A percentile compares a stretch with the other conserved stretches of the same genome.
Evolutionary conservation across 2,329 filamentous ascomycete species (phyloP).

Genomic region (Aspergillus versicolor): DNA sequence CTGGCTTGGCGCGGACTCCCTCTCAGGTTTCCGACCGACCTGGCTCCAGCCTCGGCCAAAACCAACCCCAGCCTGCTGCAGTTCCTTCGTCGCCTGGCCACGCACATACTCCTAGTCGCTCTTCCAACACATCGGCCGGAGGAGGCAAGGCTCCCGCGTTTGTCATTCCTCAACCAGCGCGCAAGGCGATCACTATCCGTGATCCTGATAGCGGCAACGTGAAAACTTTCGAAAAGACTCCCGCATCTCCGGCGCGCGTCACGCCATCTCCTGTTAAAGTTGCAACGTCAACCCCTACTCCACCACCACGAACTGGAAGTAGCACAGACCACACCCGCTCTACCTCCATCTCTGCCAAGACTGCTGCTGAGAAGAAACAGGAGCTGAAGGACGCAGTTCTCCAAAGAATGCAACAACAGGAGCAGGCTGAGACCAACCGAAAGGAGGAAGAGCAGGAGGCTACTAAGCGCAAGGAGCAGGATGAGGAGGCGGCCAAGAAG

Average conservation of each 20-base stretch:
- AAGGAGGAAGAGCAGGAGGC: conserved; percentile 50
- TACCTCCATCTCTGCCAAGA: conserved; percentile 71
- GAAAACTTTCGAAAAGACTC: conserved; percentile 67
- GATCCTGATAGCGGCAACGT: conserved; percentile 76
- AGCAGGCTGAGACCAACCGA: conserved; percentile 52
- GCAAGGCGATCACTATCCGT: conserved; percentile 79
- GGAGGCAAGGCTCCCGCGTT: conserved; percentile 61
- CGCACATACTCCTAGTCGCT: conserved; percentile 54
- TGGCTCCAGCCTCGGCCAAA: conserved; percentile 60
- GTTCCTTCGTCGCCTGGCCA: conserved; percentile 51
- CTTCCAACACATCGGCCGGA: conserved; percentile 57
- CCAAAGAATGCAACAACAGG: conserved; percentile 59
- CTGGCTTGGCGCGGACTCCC: conserved; percentile 76
- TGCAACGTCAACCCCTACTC: conserved; percentile 73
- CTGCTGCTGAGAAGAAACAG: conserved; percentile 76
- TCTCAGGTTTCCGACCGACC: conserved; percentile 75
- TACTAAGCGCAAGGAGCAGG: conserved; percentile 30
- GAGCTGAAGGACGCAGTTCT: conserved; percentile 62
- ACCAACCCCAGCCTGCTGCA: conserved; percentile 48
- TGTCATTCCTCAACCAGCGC: conserved; percentile 64
- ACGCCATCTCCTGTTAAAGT: conserved; percentile 58
- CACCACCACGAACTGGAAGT: conserved; percentile 73
- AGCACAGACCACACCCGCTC: conserved; percentile 66
- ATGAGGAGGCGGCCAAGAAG: conserved; percentile 31
- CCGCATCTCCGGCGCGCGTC: conserved; percentile 58